Conservation (phyloP, 306 rosid genomes). For the Abrus pulchellus region DNA sequence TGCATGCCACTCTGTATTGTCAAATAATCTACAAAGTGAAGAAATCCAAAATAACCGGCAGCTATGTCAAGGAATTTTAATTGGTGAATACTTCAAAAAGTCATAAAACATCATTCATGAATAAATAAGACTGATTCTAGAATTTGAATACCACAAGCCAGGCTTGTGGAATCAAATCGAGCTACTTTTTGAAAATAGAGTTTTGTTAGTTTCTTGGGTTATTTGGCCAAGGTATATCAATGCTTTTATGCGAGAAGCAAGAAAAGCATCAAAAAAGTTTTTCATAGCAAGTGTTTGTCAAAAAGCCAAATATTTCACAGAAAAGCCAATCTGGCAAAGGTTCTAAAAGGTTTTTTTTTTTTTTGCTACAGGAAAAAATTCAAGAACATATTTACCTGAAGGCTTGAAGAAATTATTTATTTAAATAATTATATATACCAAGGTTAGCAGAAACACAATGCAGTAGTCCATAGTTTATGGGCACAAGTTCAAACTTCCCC, state of each 20-base stretch:
- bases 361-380: not conserved
- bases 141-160: conserved; percentile 20
- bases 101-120: not conserved
- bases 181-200: not conserved
- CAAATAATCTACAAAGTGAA: conserved; percentile 14
- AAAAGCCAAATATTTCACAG: not conserved
- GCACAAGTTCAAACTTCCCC: not conserved
- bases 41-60: conserved; percentile 33
- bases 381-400: not conserved
- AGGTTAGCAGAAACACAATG: not conserved
- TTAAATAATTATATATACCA: not conserved
- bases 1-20: not conserved
- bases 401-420: not conserved
- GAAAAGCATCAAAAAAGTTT: not conserved
- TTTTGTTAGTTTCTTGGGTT: not conserved
- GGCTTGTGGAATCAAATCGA: not conserved
- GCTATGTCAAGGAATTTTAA: not conserved
- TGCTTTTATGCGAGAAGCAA: not conserved
- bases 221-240: not conserved
- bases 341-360: no score
- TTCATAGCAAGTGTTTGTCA: not conserved
- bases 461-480: not conserved
- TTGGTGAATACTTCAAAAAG: not conserved
- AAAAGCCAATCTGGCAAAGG: not conserved
- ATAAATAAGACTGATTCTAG: not conserved